A percentile compares a stretch with the other conserved stretches of the same genome.
Evolutionary conservation across 2,329 filamentous ascomycete species (phyloP).

Genomic region (Diplodia corticola): DNA sequence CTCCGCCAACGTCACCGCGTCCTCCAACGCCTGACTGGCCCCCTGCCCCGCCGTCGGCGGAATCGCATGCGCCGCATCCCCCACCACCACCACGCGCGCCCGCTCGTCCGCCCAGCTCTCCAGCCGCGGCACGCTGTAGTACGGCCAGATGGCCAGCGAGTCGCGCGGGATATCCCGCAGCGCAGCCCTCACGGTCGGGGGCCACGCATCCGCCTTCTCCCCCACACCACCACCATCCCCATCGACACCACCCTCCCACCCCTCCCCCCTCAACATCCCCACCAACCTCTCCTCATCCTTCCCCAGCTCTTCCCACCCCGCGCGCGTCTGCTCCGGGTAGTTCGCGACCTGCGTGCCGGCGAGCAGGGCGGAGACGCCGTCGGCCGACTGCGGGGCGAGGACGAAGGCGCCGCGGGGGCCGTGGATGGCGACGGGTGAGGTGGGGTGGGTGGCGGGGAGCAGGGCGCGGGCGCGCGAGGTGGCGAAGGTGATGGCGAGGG

Average conservation of each 20-base stretch:
- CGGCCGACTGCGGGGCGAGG: constrained; percentile 40
- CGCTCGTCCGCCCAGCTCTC: constrained; percentile 24
- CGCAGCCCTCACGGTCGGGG: constrained; percentile 25
- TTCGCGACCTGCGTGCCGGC: constrained; percentile 40
- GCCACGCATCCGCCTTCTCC: constrained; percentile 27
- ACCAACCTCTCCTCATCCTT: constrained; percentile 32
- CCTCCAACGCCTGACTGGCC: constrained; percentile 66
- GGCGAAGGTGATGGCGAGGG: constrained; percentile 44
- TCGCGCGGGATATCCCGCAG: constrained; percentile 26
- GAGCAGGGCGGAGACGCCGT: constrained; percentile 37
- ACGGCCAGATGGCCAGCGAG: constrained; percentile 28
- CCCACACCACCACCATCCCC: too few relatives aligned
- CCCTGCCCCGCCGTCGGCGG: constrained; percentile 37
- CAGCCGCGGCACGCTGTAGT: constrained; percentile 28
- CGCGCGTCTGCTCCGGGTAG: constrained; percentile 36
- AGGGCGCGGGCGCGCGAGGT: constrained; percentile 19
- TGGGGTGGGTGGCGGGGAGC: constrained; percentile 24
- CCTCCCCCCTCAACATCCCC: constrained; percentile 17
- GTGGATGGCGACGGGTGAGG: constrained; percentile 39
- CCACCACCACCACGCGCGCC: constrained; percentile 25
- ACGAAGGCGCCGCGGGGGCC: constrained; percentile 40
- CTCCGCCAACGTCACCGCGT: constrained; percentile 62
- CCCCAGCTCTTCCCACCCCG: constrained; percentile 34
- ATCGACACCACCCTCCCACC: too few relatives aligned
- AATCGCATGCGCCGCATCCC: constrained; percentile 31